Evolutionary conservation across 805 yeast species (phyloP).

Genomic region (Saccharomycopsis babjevae): DNA sequence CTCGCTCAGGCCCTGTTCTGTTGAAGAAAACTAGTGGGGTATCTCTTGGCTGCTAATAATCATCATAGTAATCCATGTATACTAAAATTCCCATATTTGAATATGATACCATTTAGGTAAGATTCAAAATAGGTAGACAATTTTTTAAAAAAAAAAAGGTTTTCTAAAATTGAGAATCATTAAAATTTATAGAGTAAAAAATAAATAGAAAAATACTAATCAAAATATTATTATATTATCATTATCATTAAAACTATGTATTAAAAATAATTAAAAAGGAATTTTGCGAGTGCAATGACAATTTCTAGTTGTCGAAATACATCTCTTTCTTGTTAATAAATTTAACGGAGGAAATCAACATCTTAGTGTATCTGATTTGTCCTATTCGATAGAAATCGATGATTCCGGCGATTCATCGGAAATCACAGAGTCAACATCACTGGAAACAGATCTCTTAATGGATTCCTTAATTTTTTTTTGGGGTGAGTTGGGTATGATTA

Average conservation of each 20-base stretch:
- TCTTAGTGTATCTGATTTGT: background rate
- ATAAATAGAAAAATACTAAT: background rate
- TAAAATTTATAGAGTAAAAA: background rate
- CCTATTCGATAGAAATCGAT: background rate
- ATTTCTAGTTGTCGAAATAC: background rate
- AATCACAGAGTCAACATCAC: background rate
- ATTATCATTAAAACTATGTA: background rate
- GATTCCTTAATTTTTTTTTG: background rate
- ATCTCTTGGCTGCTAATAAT: no score
- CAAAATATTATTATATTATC: background rate
- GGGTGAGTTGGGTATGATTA: slow-evolving; percentile 7
- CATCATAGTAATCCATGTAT: no score
- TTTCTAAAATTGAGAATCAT: no score
- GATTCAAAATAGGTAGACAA: no score
- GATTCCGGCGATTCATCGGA: background rate
- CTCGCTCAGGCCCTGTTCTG: no score
- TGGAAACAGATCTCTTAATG: background rate
- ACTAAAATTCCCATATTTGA: no score
- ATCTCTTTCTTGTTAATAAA: background rate
- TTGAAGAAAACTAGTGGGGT: no score
- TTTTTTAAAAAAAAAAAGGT: no score
- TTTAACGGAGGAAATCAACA: no score
- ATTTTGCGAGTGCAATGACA: background rate
- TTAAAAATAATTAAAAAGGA: background rate
- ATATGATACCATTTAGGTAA: no score